Conservation (phyloP, 768 basidiomycete genomes). For the Vararia minispora region DNA sequence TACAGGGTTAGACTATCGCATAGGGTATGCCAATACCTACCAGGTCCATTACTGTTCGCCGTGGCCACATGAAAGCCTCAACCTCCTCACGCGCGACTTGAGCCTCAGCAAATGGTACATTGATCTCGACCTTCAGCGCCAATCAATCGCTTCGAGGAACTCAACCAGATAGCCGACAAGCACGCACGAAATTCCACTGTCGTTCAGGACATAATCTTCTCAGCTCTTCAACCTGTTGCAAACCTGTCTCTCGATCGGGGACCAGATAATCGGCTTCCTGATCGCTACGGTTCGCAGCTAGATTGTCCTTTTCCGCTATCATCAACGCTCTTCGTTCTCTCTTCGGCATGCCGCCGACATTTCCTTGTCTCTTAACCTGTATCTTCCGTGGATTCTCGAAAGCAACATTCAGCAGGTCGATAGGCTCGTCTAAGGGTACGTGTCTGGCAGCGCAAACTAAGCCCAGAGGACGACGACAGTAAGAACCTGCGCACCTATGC, state of each 20-base stretch:
- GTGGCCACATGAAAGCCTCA: conserved; percentile 68
- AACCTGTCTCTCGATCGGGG: conserved; percentile 80
- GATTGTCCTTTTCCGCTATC: conserved; percentile 32
- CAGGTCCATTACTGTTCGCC: conserved; percentile 82
- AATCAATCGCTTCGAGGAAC: conserved; percentile 7
- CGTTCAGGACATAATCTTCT: conserved; percentile 64
- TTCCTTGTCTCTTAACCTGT: conserved; percentile 33
- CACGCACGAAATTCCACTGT: conserved; percentile 77
- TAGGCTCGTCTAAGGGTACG: conserved; percentile 64
- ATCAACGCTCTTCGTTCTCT: no score
- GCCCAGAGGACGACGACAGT: not conserved
- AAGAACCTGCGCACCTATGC: conserved; percentile 37
- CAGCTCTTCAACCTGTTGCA: conserved; percentile 70
- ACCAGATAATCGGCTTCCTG: conserved; percentile 47
- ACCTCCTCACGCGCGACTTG: conserved; percentile 41
- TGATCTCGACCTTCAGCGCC: conserved; percentile 57
- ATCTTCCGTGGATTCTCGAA: conserved; percentile 92
- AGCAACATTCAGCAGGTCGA: conserved; percentile 87
- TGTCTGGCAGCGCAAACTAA: conserved; percentile 34
- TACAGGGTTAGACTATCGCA: not conserved
- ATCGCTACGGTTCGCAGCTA: conserved; percentile 9
- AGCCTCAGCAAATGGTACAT: conserved; percentile 79
- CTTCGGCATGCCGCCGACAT: conserved; percentile 32
- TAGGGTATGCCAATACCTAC: conserved; percentile 37
- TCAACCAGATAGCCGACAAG: not conserved